phyloP scores from a whole-genome alignment of 768 basidiomycete genomes.

The Guyanaporus albipodus region DNA sequence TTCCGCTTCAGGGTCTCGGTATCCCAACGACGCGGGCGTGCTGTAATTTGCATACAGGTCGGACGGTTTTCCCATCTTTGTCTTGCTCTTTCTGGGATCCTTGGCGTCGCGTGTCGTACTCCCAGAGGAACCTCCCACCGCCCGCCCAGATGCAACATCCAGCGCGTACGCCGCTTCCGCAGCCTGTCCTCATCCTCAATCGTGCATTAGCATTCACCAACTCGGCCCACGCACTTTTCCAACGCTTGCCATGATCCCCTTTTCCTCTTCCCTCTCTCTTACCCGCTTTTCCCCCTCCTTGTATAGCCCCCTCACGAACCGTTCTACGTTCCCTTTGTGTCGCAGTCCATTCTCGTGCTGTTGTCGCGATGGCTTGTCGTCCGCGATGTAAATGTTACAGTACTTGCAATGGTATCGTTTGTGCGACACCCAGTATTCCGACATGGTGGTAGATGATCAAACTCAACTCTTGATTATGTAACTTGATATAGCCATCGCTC shows the following conservation, averaged over 20 bases:
- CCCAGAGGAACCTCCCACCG: constrained; percentile 24
- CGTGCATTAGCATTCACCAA: not conserved
- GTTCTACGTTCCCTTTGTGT: constrained; percentile 92
- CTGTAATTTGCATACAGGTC: constrained; percentile 83
- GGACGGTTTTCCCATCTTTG: constrained; percentile 49
- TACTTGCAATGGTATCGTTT: constrained; percentile 96
- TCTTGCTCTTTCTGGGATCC: constrained; percentile 27
- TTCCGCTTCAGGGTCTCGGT: constrained; percentile 72
- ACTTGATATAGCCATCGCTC: not conserved
- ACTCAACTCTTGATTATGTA: constrained; percentile 10
- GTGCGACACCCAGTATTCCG: constrained; percentile 90
- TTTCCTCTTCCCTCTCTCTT: constrained; percentile 82
- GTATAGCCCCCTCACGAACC: constrained; percentile 90
- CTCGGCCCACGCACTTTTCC: constrained; percentile 53
- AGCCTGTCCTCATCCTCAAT: constrained; percentile 42
- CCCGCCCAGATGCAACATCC: constrained; percentile 69
- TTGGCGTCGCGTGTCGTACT: not conserved
- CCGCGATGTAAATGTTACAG: constrained; percentile 94
- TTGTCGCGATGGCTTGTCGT: constrained; percentile 87
- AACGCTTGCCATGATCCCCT: constrained; percentile 79
- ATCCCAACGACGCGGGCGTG: constrained; percentile 81
- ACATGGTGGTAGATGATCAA: constrained; percentile 46
- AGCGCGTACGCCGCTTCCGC: constrained; percentile 77
- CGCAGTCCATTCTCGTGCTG: constrained; percentile 92
- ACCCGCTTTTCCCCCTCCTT: constrained; percentile 87